These are phyloP conservation scores for Sanguinoderma infundibulare DNA, from an alignment of 1,284 basidiomycete species.

Conservation along the genomic window DNA sequence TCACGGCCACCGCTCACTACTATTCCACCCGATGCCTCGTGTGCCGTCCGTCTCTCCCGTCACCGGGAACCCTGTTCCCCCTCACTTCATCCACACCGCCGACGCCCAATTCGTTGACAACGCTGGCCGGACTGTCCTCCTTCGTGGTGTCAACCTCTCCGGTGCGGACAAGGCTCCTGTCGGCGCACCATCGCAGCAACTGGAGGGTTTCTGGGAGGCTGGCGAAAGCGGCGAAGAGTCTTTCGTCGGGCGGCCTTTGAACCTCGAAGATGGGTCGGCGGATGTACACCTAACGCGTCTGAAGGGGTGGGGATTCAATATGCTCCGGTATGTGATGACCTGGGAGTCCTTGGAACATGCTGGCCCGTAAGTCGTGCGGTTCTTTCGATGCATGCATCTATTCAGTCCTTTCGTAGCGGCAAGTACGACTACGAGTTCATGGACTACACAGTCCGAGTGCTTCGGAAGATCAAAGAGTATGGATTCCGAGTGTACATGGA, in stretches of 20 bases:
- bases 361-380: conserved; percentile 77
- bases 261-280: conserved; percentile 83
- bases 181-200: conserved; percentile 66
- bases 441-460: conserved; percentile 87
- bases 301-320: conserved; percentile 93
- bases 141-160: conserved; percentile 93
- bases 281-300: conserved; percentile 90
- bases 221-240: conserved; percentile 76
- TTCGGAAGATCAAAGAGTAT: conserved; percentile 90
- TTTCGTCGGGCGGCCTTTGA: conserved; percentile 81
- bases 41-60: conserved; percentile 69
- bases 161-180: conserved; percentile 87
- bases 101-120: conserved; percentile 84
- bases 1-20: background rate
- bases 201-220: conserved; percentile 88
- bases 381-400: background rate
- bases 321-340: conserved; percentile 89
- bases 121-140: conserved; percentile 80
- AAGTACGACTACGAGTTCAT: conserved; percentile 93
- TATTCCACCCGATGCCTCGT: conserved; percentile 51
- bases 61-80: conserved; percentile 60
- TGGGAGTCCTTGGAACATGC: conserved; percentile 96
- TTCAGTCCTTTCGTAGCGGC: conserved; percentile 55
- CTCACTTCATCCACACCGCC: conserved; percentile 69
- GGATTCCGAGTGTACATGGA: conserved; percentile 97